Evolutionary conservation across 495 filamentous ascomycete species (phyloP), one percentile per base, ranked within the genome.

Genomic region (Penicillium salamii): DNA sequence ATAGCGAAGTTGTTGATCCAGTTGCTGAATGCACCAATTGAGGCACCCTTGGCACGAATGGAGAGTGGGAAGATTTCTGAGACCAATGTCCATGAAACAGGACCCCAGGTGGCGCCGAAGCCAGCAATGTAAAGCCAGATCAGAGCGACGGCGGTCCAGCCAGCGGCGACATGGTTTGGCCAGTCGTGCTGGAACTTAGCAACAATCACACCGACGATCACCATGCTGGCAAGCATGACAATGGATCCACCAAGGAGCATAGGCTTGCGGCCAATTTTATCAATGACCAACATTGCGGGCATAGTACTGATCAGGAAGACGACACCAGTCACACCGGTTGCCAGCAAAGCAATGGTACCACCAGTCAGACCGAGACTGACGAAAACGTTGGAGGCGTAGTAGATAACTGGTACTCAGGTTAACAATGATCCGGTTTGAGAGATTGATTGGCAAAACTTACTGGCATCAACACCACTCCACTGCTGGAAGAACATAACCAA

Each of bases 311-410:
- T 86, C 32, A 90, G 57, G 76, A 91, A 91, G 6, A 83, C 75
- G 65, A 88, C 80, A 28, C 54, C 55, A 58, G 90, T 84, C 48
- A 85, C 69, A 51, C 75, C 83, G 21, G 82, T 74, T 52, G 72
- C 63, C 52, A 83, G 66, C 59, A 91, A 82, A 74, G 89, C 89
- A 46, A 80, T 78, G 14, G 86, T 88, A 32, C 84, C 84, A 60
- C 84, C 87, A 69, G 89, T 91, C 72, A 91, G 85, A 67, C 90
- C 84, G 65, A 90, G 89, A 68, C 89, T 90, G 57, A 86, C 75
- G 59, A 74, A 63, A 13, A 72, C 61, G 26, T 69, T 61, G 14
- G 70, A 67, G 3, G 70, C 70, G 34, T 66, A 58, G 52, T 71
- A 70, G 31, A 74, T 63, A 24, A 68, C 60, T 57, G 7, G 7